Percentiles rank a stretch among this genome's conserved stretches.
These are phyloP conservation scores for Penicillium occitanis DNA, from an alignment of 2,329 filamentous ascomycete genomes.

Conservation along the genomic window DNA sequence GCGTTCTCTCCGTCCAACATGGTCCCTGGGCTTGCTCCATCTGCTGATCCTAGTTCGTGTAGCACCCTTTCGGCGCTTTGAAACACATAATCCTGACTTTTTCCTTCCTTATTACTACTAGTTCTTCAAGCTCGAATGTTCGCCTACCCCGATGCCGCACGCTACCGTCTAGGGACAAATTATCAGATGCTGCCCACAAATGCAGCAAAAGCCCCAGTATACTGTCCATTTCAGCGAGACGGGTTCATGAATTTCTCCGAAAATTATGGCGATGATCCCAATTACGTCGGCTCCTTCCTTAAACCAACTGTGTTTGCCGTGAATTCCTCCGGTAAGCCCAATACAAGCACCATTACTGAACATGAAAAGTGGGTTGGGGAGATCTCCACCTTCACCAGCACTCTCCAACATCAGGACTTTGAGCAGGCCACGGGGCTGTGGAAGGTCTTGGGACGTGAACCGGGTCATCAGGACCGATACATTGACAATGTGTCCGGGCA, in stretches of 20 bases:
- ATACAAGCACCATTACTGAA: conserved; percentile 27
- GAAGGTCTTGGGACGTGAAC: conserved; percentile 33
- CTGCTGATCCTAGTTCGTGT: conserved; percentile 56
- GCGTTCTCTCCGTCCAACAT: conserved; percentile 65
- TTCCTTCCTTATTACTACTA: conserved; percentile 21
- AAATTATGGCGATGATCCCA: conserved; percentile 62
- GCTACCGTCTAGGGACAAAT: conserved; percentile 44
- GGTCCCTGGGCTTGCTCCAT: conserved; percentile 63
- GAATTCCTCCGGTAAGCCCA: conserved; percentile 23
- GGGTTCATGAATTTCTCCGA: conserved; percentile 40
- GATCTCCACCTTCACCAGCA: conserved; percentile 26
- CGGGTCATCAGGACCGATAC: conserved; percentile 36
- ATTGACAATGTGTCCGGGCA: conserved; percentile 31
- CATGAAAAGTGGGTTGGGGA: conserved; percentile 33
- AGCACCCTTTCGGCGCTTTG: neutral
- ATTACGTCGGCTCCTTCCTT: conserved; percentile 47
- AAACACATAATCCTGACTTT: conserved; percentile 24
- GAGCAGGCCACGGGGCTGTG: conserved; percentile 34
- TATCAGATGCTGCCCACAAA: conserved; percentile 45
- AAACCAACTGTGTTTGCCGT: conserved; percentile 21
- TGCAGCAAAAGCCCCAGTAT: conserved; percentile 36
- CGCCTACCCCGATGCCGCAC: conserved; percentile 57
- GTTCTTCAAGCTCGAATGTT: conserved; percentile 62
- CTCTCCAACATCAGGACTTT: conserved; percentile 33
- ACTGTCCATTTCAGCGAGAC: conserved; percentile 55